Conservation (phyloP, 495 filamentous ascomycete species). For the Diplogelasinospora grovesii region DNA sequence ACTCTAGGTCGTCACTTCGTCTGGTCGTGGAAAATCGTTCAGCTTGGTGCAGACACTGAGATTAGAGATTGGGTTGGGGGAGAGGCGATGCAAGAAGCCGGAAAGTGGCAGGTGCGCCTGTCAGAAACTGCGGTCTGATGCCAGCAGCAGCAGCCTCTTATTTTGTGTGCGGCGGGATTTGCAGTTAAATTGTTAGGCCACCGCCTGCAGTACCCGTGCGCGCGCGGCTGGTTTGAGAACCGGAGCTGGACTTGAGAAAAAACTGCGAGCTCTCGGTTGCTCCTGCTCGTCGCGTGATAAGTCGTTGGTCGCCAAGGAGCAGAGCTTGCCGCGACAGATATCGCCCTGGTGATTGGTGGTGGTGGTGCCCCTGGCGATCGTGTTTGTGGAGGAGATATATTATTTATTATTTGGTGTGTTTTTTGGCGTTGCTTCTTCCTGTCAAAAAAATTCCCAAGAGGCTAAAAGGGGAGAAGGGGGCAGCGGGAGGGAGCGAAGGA, state of each 20-base stretch:
- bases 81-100: constrained; percentile 18
- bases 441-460: constrained; percentile 1
- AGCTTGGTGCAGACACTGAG: constrained; percentile 13
- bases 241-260: no score
- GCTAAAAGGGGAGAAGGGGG: constrained; percentile 12
- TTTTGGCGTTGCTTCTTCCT: background rate
- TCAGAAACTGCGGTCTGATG: constrained; percentile 14
- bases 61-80: constrained; percentile 10
- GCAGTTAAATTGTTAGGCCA: constrained; percentile 1
- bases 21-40: constrained; percentile 13
- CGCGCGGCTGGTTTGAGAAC: no score
- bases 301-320: background rate
- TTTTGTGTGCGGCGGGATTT: constrained; percentile 25
- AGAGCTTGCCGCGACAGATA: background rate
- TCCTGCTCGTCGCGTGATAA: no score
- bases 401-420: constrained; percentile 1
- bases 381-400: background rate
- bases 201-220: constrained; percentile 4
- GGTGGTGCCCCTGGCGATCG: background rate
- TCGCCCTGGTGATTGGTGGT: constrained; percentile 1
- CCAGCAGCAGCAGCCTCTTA: constrained; percentile 17
- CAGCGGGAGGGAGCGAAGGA: constrained; percentile 6
- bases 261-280: background rate
- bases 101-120: constrained; percentile 20
- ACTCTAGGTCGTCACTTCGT: constrained; percentile 15